Evolutionary conservation across 805 yeast genomes (phyloP), one percentile per base, ranked within the genome.

Genomic region (Saccharomyces kudriavzevii): DNA sequence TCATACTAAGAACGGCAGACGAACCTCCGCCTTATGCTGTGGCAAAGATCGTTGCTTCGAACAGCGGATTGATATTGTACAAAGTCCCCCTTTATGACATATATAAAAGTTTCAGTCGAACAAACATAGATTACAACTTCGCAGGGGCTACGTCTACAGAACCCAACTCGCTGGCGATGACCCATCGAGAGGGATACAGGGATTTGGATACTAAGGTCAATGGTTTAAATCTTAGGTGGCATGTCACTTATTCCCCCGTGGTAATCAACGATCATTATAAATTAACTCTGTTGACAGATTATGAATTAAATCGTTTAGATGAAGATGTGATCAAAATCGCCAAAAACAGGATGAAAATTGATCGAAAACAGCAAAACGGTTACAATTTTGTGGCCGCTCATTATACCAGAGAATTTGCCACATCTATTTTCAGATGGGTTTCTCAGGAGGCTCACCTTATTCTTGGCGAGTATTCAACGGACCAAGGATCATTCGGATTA

Each of bases 11-110:
- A n/a, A 11, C 27, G 6, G 25, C 27, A 1, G 49, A 51, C 10
- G 58, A 50, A 6, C 54, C 56, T n/a, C 63, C 61, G 3, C 61
- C 58, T 11, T 54, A 50, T 14, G 24, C 43, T 35, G 45, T 54
- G 8, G 51, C 46, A 22, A 55, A 54, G 29, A 25, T 55, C 1
- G 53, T 58, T 13, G 24, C 40, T 1, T 26, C 49, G 28, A 49
- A 54, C 20, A 35, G 29, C 27, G 26, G 40, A n/a, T 31, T 54
- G 14, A 47, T 50, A 17, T 35, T 60, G 3, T 57, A 54, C 27
- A 58, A 55, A 45, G 45, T 52, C 10, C 54, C 58, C 9, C 56
- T 54, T 20, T 56, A 58, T 29, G 54, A 58, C 28, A 50, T 58
- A 17, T 52, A 54, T 24, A 17, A 17, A 35, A 17, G 17, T 17